Evolutionary conservation across 1,284 basidiomycete species (phyloP), one percentile per base, ranked within the genome.

Genomic region (Fistulina hepatica): DNA sequence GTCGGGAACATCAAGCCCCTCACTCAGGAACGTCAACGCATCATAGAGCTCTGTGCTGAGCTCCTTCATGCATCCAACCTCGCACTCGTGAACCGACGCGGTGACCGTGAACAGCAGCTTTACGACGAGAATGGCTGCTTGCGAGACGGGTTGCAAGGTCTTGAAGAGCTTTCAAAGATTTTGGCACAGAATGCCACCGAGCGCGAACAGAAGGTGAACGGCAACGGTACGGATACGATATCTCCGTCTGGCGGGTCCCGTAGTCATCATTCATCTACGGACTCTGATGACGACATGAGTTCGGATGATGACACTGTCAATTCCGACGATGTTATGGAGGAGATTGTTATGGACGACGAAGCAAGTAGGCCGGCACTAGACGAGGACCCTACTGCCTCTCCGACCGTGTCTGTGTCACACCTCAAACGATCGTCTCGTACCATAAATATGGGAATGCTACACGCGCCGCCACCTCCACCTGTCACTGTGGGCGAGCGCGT

Each of bases 31-130:
- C 79, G 95, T 5, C 97, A 93, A 59, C 78, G 94, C n/a, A 90
- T 98, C 52, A 88, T 91, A 55, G 95, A 99, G 60, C 71, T 99
- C 6, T 94, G 95, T 51, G 95, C 94, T 13, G 95, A 99, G 58
- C 73, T 98, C 11, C 63, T 98, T 11, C 95, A 99, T 55, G 95
- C 91, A 57, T 98, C 94, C 11, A 98, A 97, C 55, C 97, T 99
- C 94, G 81, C 85, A 2, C 73, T 97, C 11, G 67, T 98, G 24
- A 98, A 98, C 54, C 85, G 95, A 4, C 57, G n/a, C n/a, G n/a
- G n/a, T n/a, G n/a, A n/a, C n/a, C n/a, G n/a, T n/a, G n/a, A n/a
- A n/a, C n/a, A n/a, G n/a, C 69, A 77, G 21, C 63, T 80, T n/a
- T 94, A 94, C 53, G 80, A 88, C 48, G 59, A 66, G 0, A 73